Percentiles rank a stretch among this genome's conserved stretches.
Evolutionary conservation across 768 basidiomycete species (phyloP).

Genomic region (Punctularia strigosozonata): DNA sequence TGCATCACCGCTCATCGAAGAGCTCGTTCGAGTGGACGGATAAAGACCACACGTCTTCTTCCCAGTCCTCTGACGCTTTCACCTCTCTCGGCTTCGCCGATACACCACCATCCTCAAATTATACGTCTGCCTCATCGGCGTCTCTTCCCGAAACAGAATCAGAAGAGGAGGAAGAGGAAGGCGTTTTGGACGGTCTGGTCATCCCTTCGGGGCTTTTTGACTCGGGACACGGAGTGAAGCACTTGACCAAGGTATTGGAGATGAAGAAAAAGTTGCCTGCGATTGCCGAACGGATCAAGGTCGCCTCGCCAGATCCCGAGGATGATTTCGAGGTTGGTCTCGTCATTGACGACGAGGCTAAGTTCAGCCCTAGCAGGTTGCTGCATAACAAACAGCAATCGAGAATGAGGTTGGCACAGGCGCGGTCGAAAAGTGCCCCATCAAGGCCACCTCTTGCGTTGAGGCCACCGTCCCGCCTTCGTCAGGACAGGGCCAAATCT

Average conservation of each 20-base stretch:
- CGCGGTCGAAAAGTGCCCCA: slow-evolving; percentile 52
- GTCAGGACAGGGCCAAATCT: slow-evolving; percentile 58
- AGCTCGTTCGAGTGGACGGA: slow-evolving; percentile 80
- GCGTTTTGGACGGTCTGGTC: slow-evolving; percentile 71
- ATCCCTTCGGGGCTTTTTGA: slow-evolving; percentile 70
- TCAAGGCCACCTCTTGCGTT: slow-evolving; percentile 30
- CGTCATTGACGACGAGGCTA: slow-evolving; percentile 71
- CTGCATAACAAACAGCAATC: slow-evolving; percentile 37
- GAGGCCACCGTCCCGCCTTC: slow-evolving; percentile 55
- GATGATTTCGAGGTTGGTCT: slow-evolving; percentile 83
- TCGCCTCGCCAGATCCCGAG: slow-evolving; percentile 53
- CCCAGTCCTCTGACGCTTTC: slow-evolving; percentile 81
- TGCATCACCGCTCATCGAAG: slow-evolving; percentile 71
- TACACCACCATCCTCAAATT: slow-evolving; percentile 60
- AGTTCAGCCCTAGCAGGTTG: slow-evolving; percentile 71
- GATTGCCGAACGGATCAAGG: slow-evolving; percentile 39
- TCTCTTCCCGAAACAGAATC: slow-evolving; percentile 64
- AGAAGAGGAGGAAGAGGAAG: slow-evolving; percentile 51
- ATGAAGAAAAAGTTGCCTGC: slow-evolving; percentile 43
- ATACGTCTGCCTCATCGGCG: slow-evolving; percentile 50
- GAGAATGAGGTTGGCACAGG: slow-evolving; percentile 16
- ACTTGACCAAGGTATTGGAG: slow-evolving; percentile 39
- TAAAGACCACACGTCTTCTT: slow-evolving; percentile 71
- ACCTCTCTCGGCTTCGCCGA: slow-evolving; percentile 70
- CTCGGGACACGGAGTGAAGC: slow-evolving; percentile 45